Percentiles rank a stretch among this genome's conserved stretches.
Evolutionary conservation across 2,329 filamentous ascomycete species (phyloP).

Genomic region (Epichloe aotearoae): DNA sequence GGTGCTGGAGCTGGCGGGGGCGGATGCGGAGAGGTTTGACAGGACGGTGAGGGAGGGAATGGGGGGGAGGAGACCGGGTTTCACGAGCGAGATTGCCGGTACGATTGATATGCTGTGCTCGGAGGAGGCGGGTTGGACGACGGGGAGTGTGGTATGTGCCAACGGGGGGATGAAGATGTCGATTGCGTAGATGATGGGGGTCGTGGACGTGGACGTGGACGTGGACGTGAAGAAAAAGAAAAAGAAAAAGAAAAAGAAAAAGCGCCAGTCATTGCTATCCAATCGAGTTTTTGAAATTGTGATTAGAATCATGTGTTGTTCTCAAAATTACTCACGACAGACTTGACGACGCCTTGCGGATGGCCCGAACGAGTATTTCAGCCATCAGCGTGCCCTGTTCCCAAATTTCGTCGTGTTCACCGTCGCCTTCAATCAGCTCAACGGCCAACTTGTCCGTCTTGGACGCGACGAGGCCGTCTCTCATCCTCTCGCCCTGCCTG

Average conservation of each 20-base stretch:
- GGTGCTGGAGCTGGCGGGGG: constrained; percentile 17
- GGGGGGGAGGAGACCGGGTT: constrained; percentile 22
- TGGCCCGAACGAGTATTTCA: neutral
- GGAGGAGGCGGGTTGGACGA: constrained; percentile 53
- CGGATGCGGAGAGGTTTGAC: constrained; percentile 21
- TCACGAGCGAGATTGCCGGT: constrained; percentile 47
- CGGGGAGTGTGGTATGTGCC: constrained; percentile 57
- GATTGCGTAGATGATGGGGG: constrained; percentile 13
- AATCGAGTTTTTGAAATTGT: neutral
- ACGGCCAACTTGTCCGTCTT: neutral
- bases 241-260: too few species aligned
- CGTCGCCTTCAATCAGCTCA: constrained; percentile 1
- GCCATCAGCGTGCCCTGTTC: constrained; percentile 2
- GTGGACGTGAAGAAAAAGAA: too few species aligned
- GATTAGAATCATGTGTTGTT: neutral
- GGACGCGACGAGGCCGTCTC: neutral
- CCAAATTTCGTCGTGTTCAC: constrained; percentile 3
- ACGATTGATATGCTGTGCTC: constrained; percentile 59
- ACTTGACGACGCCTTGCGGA: neutral
- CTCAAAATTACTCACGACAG: neutral
- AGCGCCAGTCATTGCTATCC: neutral
- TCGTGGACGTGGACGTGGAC: too few species aligned
- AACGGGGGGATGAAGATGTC: constrained; percentile 42
- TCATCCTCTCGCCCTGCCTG: constrained; percentile 5
- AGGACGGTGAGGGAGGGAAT: constrained; percentile 19